phyloP scores from a whole-genome alignment of 1,139 yeast genomes.

The Yamadazyma epiphylla region DNA sequence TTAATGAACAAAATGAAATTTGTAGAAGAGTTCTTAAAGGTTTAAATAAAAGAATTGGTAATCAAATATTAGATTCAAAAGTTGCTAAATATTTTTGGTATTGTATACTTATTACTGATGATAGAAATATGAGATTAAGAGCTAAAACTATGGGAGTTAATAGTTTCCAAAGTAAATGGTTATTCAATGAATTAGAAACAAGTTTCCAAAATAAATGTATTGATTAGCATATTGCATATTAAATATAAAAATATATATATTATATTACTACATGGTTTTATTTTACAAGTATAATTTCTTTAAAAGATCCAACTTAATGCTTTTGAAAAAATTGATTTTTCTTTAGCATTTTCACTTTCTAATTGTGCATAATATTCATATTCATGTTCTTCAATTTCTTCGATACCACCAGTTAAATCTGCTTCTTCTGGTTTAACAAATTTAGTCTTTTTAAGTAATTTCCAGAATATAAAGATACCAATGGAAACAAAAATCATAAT shows the following conservation, averaged over 20 bases:
- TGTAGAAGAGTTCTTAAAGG: conserved; percentile 39
- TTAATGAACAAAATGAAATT: conserved; percentile 44
- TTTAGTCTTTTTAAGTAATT: conserved; percentile 26
- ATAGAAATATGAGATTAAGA: conserved; percentile 64
- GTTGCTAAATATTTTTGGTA: conserved; percentile 45
- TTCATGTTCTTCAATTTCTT: conserved; percentile 42
- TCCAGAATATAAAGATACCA: conserved; percentile 27
- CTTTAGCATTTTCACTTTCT: conserved; percentile 12
- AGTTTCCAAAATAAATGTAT: conserved; percentile 38
- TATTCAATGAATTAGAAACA: conserved; percentile 49
- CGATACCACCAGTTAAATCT: conserved; percentile 32
- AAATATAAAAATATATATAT: neutral
- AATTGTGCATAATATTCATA: conserved; percentile 32
- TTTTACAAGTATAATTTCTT: neutral
- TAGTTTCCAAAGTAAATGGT: conserved; percentile 59
- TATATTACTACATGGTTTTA: too few species aligned
- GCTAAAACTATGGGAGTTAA: conserved; percentile 59
- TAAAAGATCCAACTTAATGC: conserved; percentile 11
- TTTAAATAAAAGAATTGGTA: conserved; percentile 16
- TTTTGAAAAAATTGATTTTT: conserved; percentile 3
- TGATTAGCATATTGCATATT: conserved; percentile 22
- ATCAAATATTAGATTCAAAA: conserved; percentile 23
- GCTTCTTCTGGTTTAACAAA: conserved; percentile 28
- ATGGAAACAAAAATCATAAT: conserved; percentile 32
- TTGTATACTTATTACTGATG: conserved; percentile 68